Evolutionary conservation across 2,329 filamentous ascomycete species (phyloP).

Genomic region (Xylaria arbuscula): DNA sequence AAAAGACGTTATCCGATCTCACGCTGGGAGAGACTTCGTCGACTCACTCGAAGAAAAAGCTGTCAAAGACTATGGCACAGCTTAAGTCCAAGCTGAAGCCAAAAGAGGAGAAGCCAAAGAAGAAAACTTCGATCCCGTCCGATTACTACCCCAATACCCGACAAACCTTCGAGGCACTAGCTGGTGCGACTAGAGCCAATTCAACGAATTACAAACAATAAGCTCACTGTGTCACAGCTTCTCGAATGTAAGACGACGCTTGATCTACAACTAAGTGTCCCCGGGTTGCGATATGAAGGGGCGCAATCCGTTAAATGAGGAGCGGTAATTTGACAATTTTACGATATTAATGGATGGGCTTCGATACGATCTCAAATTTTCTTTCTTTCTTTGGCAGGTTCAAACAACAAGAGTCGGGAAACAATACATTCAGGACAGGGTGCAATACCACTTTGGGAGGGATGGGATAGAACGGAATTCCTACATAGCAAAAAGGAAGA

Average conservation of each 20-base stretch:
- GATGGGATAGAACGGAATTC: not conserved
- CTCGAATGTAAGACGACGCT: slow-evolving; percentile 18
- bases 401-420: not conserved
- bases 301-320: not conserved
- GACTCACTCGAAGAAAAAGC: slow-evolving; percentile 21
- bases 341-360: not conserved
- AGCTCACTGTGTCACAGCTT: slow-evolving; percentile 21
- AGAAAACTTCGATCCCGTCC: slow-evolving; percentile 23
- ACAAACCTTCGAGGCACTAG: slow-evolving; percentile 32
- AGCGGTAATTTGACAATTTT: slow-evolving; percentile 5
- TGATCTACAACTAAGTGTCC: not conserved
- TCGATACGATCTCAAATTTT: not conserved
- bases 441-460: not conserved
- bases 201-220: not conserved
- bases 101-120: slow-evolving; percentile 32
- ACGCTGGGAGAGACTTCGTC: slow-evolving; percentile 24
- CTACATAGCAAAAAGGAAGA: not conserved
- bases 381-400: not conserved
- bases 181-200: slow-evolving; percentile 14
- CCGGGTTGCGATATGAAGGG: not conserved
- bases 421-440: not conserved
- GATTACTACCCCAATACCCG: slow-evolving; percentile 31
- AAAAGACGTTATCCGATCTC: slow-evolving; percentile 28
- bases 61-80: slow-evolving; percentile 37
- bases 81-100: slow-evolving; percentile 41